phyloP scores from a whole-genome alignment of 2,329 filamentous ascomycete genomes.

The Gnomoniopsis sp. region DNA sequence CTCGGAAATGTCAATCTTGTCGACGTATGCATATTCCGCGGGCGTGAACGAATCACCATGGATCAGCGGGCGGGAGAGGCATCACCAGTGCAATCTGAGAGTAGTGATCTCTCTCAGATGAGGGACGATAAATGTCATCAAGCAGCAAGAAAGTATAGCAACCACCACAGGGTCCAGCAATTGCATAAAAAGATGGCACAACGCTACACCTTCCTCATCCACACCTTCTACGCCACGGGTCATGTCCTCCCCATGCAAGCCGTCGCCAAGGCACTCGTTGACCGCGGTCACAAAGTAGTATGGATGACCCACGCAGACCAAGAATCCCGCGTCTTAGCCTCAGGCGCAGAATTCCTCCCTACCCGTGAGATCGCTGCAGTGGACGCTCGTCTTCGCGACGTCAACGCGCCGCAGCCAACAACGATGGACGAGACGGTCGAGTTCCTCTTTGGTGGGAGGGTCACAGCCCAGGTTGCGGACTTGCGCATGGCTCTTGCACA shows the following conservation, averaged over 20 bases:
- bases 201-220: constrained; percentile 28
- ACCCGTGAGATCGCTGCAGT: constrained; percentile 21
- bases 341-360: constrained; percentile 32
- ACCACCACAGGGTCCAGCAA: background rate
- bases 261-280: constrained; percentile 33
- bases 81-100: background rate
- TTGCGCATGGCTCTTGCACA: constrained; percentile 28
- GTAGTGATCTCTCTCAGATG: background rate
- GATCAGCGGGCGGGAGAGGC: background rate
- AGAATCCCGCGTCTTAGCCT: constrained; percentile 29
- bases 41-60: background rate
- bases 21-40: background rate
- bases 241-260: constrained; percentile 39
- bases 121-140: background rate
- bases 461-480: constrained; percentile 34
- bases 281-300: constrained; percentile 34
- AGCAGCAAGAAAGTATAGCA: background rate
- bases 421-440: constrained; percentile 30
- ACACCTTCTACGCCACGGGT: constrained; percentile 37
- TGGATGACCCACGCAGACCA: constrained; percentile 35
- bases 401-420: constrained; percentile 21
- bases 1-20: background rate
- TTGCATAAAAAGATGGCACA: constrained; percentile 19
- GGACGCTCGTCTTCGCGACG: constrained; percentile 27
- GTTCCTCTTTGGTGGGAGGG: constrained; percentile 24